Percentiles rank a stretch among this genome's conserved stretches.
phyloP scores from a whole-genome alignment of 2,329 filamentous ascomycete genomes.

The Aspergillus novofumigatus region DNA sequence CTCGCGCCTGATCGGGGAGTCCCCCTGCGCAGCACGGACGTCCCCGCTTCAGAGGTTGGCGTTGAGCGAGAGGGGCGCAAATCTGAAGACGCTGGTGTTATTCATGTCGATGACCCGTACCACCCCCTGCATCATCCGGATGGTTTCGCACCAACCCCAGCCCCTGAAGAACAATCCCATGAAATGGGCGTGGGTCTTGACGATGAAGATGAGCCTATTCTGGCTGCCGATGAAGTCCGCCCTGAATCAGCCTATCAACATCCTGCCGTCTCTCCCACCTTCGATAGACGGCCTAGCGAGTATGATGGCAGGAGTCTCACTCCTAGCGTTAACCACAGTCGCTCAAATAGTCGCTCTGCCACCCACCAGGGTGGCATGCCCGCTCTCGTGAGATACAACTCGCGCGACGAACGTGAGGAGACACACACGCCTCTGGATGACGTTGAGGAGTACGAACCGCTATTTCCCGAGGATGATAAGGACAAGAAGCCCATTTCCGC shows the following conservation, averaged over 20 bases:
- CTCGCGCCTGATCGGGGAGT: slow-evolving; percentile 47
- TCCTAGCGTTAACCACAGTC: slow-evolving; percentile 56
- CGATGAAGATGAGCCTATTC: slow-evolving; percentile 69
- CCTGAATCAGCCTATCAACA: slow-evolving; percentile 64
- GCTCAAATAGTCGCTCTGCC: slow-evolving; percentile 60
- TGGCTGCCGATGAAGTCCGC: slow-evolving; percentile 82
- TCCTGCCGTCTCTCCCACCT: slow-evolving; percentile 74
- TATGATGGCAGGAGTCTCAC: slow-evolving; percentile 49
- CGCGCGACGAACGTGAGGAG: slow-evolving; percentile 49
- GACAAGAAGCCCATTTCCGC: slow-evolving; percentile 50
- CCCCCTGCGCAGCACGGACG: slow-evolving; percentile 49
- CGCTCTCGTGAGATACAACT: slow-evolving; percentile 51
- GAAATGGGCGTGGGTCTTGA: slow-evolving; percentile 48
- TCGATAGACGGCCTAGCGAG: slow-evolving; percentile 59
- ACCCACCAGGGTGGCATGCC: slow-evolving; percentile 58
- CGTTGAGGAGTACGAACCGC: slow-evolving; percentile 88
- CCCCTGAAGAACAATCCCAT: slow-evolving; percentile 47
- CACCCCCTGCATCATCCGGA: slow-evolving; percentile 41
- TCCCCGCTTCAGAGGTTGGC: slow-evolving; percentile 40
- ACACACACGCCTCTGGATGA: slow-evolving; percentile 71
- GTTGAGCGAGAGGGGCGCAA: slow-evolving; percentile 5
- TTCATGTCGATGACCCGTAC: slow-evolving; percentile 71
- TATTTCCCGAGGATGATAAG: slow-evolving; percentile 78
- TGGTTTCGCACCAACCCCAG: slow-evolving; percentile 48
- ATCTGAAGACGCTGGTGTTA: slow-evolving; percentile 43